Conservation (phyloP, 2,329 filamentous ascomycete genomes). For the Pseudofabraea citricarpa region DNA sequence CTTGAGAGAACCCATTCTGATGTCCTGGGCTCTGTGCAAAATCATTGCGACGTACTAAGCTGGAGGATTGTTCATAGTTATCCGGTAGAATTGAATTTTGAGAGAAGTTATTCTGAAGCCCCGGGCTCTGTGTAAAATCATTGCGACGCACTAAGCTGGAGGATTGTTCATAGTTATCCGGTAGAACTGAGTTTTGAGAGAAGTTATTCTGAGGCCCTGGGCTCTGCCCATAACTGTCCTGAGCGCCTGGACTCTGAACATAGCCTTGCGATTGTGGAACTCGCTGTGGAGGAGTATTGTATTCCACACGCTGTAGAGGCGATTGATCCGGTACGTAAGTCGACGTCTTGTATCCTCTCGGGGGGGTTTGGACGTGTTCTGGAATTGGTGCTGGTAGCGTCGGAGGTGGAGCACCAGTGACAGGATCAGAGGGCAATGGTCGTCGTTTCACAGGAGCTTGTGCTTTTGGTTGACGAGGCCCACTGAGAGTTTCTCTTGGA, state of each 20-base stretch:
- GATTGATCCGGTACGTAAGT: slow-evolving; percentile 45
- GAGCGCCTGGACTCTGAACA: slow-evolving; percentile 11
- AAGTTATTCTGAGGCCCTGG: slow-evolving; percentile 4
- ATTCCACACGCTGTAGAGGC: slow-evolving; percentile 47
- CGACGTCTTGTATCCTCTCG: slow-evolving; percentile 41
- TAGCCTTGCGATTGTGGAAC: slow-evolving; percentile 17
- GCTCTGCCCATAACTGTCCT: slow-evolving; percentile 3
- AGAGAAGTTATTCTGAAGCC: no score
- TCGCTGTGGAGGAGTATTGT: slow-evolving; percentile 18
- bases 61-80: no score
- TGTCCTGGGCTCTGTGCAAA: no score
- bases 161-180: no score
- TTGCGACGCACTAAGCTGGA: no score
- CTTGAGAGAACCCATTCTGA: no score
- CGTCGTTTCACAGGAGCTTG: slow-evolving; percentile 71
- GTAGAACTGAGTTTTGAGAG: background rate
- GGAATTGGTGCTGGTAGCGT: slow-evolving; percentile 34
- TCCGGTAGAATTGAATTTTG: no score
- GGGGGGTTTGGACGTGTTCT: slow-evolving; percentile 32
- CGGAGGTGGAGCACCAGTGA: slow-evolving; percentile 37
- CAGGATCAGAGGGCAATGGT: slow-evolving; percentile 75
- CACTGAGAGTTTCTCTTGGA: slow-evolving; percentile 29
- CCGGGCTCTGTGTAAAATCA: no score
- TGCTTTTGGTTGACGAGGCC: slow-evolving; percentile 40
- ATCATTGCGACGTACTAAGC: no score